Conservation (phyloP, 352 stramenopile genomes). For the Phytophthora foliorum region DNA sequence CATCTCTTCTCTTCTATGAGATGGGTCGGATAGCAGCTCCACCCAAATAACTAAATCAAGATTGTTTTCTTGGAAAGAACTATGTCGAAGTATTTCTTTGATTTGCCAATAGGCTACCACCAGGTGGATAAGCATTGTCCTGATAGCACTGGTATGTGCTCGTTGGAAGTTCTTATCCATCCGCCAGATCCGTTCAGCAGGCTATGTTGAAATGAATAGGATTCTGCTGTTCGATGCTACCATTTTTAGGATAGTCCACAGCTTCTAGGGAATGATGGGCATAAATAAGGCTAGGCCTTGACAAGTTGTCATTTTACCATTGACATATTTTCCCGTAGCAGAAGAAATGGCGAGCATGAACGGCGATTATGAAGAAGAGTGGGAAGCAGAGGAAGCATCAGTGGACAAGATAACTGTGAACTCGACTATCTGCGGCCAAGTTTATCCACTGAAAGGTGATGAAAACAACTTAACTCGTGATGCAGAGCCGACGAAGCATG, state of each 20-base stretch:
- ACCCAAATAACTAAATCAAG: neutral
- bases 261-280: constrained; percentile 8
- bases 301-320: neutral
- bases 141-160: no score
- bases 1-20: constrained; percentile 4
- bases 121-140: no score
- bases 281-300: constrained; percentile 10
- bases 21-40: neutral
- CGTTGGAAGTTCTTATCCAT: constrained; percentile 19
- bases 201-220: neutral
- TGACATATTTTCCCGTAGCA: constrained; percentile 3
- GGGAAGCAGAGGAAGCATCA: constrained; percentile 23
- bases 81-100: no score
- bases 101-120: no score
- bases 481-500: constrained; percentile 11
- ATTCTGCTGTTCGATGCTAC: constrained; percentile 14
- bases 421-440: constrained; percentile 3
- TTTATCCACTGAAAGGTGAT: constrained; percentile 13
- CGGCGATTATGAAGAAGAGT: constrained; percentile 35
- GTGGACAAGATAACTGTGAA: constrained; percentile 16
- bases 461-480: constrained; percentile 15
- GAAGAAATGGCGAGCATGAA: constrained; percentile 13
- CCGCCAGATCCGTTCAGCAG: neutral
- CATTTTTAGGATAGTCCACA: constrained; percentile 22
- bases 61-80: neutral